phyloP scores from a whole-genome alignment of 192 early-diverging fungal genomes.

The Podochytrium sp. region DNA sequence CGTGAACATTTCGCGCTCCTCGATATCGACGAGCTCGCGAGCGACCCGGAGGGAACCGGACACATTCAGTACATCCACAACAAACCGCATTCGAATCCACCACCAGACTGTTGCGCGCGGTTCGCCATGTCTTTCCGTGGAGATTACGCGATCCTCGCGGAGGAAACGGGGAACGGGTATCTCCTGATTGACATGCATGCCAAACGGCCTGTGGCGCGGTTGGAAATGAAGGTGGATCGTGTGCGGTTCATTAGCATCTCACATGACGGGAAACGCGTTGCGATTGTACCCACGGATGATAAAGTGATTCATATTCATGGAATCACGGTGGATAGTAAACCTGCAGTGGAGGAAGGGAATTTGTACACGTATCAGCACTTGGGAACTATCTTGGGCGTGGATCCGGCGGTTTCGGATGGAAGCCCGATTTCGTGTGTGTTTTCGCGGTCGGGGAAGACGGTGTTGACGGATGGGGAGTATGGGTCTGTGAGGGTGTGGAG shows the following conservation, averaged over 20 bases:
- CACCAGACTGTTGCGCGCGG: slow-evolving; percentile 27
- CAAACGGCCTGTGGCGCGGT: slow-evolving; percentile 31
- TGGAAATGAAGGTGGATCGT: slow-evolving; percentile 28
- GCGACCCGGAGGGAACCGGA: slow-evolving; percentile 22
- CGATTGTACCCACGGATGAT: slow-evolving; percentile 30
- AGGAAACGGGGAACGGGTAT: slow-evolving; percentile 34
- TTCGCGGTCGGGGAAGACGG: slow-evolving; percentile 31
- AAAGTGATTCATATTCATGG: slow-evolving; percentile 37
- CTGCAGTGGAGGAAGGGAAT: neutral
- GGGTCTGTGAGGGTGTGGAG: slow-evolving; percentile 28
- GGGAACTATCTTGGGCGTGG: slow-evolving; percentile 33
- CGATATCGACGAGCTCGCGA: slow-evolving; percentile 33
- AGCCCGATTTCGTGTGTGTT: slow-evolving; percentile 13
- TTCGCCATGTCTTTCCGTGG: slow-evolving; percentile 27
- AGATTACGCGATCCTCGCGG: slow-evolving; percentile 27
- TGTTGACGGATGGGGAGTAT: slow-evolving; percentile 32
- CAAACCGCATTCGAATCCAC: slow-evolving; percentile 31
- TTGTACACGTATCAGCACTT: slow-evolving; percentile 19
- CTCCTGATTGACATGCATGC: slow-evolving; percentile 34
- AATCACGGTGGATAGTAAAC: slow-evolving; percentile 18
- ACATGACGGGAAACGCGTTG: slow-evolving; percentile 32
- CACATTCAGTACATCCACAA: slow-evolving; percentile 36
- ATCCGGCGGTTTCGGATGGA: slow-evolving; percentile 18
- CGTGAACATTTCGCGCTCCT: slow-evolving; percentile 17
- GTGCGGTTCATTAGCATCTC: slow-evolving; percentile 26